These are phyloP conservation scores for Paramecium primaurelia DNA, from an alignment of 73 alveolate species.

Conservation along the genomic window DNA sequence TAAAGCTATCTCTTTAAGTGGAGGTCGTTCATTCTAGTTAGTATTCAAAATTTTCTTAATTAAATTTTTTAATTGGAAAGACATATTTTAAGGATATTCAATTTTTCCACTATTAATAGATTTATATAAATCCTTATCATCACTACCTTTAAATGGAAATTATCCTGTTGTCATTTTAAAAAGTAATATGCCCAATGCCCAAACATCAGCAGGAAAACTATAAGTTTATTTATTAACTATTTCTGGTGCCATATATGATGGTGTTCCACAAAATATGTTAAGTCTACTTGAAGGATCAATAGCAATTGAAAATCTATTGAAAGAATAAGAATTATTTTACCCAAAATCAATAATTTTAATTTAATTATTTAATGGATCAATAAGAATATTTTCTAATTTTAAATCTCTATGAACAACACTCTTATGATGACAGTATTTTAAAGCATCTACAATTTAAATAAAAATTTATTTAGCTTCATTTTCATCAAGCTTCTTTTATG, in stretches of 20 bases:
- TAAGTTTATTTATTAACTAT: slow-evolving; percentile 71
- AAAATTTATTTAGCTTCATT: slow-evolving; percentile 77
- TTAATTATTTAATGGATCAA: slow-evolving; percentile 65
- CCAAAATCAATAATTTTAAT: slow-evolving; percentile 93
- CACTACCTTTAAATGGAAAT: slow-evolving; percentile 82
- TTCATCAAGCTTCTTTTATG: slow-evolving; percentile 74
- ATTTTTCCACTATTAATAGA: slow-evolving; percentile 37
- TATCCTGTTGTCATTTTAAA: slow-evolving; percentile 76
- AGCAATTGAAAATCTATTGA: slow-evolving; percentile 63
- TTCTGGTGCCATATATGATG: slow-evolving; percentile 91
- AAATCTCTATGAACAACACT: slow-evolving; percentile 89
- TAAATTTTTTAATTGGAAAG: not conserved
- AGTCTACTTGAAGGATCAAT: slow-evolving; percentile 63
- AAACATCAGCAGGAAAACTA: slow-evolving; percentile 76
- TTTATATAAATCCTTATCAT: slow-evolving; percentile 65
- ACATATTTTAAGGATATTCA: slow-evolving; percentile 33
- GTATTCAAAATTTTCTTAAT: slow-evolving; percentile 3
- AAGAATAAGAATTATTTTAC: slow-evolving; percentile 60
- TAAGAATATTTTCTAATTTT: slow-evolving; percentile 86
- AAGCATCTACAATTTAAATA: slow-evolving; percentile 77
- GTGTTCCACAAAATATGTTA: slow-evolving; percentile 90
- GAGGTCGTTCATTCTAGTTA: slow-evolving; percentile 47
- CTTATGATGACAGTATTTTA: slow-evolving; percentile 81
- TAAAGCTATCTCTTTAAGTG: not conserved
- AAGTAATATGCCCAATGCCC: slow-evolving; percentile 87